Percentiles rank a stretch among this genome's conserved stretches.
Evolutionary conservation across 768 basidiomycete genomes (phyloP).

Genomic region (Hortiboletus flavorubellus): DNA sequence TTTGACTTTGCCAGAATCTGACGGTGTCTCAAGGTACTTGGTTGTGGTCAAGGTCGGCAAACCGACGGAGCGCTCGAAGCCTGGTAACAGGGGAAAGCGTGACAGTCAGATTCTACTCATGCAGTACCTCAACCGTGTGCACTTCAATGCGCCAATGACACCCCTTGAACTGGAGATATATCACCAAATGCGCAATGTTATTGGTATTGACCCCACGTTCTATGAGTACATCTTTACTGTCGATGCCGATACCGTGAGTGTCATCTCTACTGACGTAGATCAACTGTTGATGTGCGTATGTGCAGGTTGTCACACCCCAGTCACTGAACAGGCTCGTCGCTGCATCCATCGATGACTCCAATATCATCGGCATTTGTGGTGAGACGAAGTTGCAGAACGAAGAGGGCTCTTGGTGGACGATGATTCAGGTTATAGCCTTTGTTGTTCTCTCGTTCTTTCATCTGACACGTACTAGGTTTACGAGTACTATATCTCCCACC

Average conservation of each 20-base stretch:
- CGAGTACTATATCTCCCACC: conserved; percentile 67
- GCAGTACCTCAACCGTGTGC: conserved; percentile 67
- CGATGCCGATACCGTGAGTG: conserved; percentile 62
- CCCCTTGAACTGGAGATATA: conserved; percentile 69
- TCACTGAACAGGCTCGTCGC: conserved; percentile 71
- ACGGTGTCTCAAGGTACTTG: conserved; percentile 41
- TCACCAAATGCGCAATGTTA: conserved; percentile 73
- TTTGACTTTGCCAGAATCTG: not conserved
- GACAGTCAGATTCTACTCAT: conserved; percentile 65
- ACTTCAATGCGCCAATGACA: conserved; percentile 64
- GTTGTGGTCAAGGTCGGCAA: conserved; percentile 67
- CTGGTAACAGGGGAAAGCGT: conserved; percentile 67
- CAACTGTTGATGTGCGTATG: conserved; percentile 12
- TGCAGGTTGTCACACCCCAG: conserved; percentile 56
- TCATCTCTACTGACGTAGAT: not conserved
- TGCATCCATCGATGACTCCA: conserved; percentile 53
- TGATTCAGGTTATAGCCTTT: conserved; percentile 54
- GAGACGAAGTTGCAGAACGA: conserved; percentile 69
- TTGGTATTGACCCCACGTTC: conserved; percentile 72
- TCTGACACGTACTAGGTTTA: conserved; percentile 43
- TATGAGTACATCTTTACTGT: conserved; percentile 74
- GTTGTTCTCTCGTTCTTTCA: not conserved
- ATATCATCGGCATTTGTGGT: conserved; percentile 66
- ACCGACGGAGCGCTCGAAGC: conserved; percentile 60
- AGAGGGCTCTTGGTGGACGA: conserved; percentile 70